phyloP scores from a whole-genome alignment of 345 rosid species.

The Anastatica hierochuntica region DNA sequence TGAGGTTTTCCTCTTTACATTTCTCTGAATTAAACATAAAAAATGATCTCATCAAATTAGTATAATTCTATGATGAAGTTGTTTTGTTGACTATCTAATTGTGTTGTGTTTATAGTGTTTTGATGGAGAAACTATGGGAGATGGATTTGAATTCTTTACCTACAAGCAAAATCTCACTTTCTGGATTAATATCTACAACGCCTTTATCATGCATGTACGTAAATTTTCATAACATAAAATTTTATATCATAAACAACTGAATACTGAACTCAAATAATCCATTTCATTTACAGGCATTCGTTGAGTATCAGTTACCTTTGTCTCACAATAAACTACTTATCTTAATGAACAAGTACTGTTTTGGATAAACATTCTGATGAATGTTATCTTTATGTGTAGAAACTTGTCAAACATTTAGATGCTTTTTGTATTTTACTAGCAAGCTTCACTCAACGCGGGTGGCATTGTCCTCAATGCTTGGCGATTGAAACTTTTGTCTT shows the following conservation, averaged over 20 bases:
- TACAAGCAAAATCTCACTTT: constrained; percentile 92
- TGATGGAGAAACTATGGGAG: constrained; percentile 49
- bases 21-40: not conserved
- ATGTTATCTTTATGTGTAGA: not conserved
- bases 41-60: not conserved
- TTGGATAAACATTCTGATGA: constrained; percentile 30
- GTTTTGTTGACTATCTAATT: too few species aligned
- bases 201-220: constrained; percentile 91
- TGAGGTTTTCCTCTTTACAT: constrained; percentile 33
- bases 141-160: constrained; percentile 61
- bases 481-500: constrained; percentile 92
- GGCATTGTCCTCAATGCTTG: constrained; percentile 86
- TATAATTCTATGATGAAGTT: not conserved
- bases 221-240: constrained; percentile 10
- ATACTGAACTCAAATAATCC: not conserved
- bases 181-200: constrained; percentile 86
- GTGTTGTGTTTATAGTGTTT: constrained; percentile 62
- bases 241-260: not conserved
- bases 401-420: not conserved
- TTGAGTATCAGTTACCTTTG: constrained; percentile 75
- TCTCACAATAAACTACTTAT: constrained; percentile 63
- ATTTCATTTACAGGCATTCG: constrained; percentile 53
- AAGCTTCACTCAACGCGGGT: constrained; percentile 79
- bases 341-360: constrained; percentile 66
- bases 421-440: not conserved